Percentiles rank a stretch among this genome's conserved stretches.
Conservation (phyloP, 2,329 filamentous ascomycete species). For the Cercospora nicotianae region DNA sequence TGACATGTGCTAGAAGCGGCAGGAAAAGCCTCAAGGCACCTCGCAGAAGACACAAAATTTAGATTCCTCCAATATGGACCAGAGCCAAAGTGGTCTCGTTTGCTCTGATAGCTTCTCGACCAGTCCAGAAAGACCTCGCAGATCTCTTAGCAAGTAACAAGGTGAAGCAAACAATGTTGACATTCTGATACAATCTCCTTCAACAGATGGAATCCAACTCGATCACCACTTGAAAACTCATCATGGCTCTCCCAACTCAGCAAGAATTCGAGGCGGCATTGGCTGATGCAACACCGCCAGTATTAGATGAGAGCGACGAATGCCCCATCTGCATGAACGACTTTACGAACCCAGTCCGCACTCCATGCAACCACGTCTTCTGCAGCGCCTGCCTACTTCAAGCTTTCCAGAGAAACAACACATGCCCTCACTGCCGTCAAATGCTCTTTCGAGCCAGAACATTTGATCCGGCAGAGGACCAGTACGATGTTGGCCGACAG, state of each 20-base stretch:
- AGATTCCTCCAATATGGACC: no score
- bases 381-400: background rate
- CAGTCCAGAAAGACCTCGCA: background rate
- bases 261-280: background rate
- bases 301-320: background rate
- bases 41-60: background rate
- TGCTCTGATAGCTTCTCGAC: background rate
- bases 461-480: background rate
- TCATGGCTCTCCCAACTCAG: background rate
- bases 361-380: background rate
- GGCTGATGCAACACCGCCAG: background rate
- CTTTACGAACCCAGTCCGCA: background rate
- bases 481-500: background rate
- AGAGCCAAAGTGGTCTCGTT: background rate
- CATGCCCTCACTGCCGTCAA: background rate
- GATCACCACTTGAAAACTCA: background rate
- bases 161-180: background rate
- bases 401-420: background rate
- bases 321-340: background rate
- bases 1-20: no score
- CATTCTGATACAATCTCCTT: background rate
- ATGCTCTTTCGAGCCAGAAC: background rate
- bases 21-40: no score
- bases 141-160: background rate
- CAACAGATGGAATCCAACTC: background rate